Evolutionary conservation across 1,284 basidiomycete genomes (phyloP), one percentile per base, ranked within the genome.

Genomic region (Boletus holoroseus): DNA sequence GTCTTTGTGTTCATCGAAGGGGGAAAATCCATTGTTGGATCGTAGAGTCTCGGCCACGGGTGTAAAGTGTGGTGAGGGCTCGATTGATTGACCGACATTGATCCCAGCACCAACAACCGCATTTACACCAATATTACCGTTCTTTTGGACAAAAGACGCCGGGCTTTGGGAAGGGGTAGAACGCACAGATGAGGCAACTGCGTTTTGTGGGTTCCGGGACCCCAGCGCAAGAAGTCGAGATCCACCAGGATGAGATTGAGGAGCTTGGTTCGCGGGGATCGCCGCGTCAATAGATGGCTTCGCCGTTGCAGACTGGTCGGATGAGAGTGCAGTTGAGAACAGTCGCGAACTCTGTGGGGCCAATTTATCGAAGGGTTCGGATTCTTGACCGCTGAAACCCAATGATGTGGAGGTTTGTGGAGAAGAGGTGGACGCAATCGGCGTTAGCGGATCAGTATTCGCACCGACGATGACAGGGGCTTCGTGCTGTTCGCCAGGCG

Each of bases 211-310:
- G n/a, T 72, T 66, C 44, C 82, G 77, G 38, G 76, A 76, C 16
- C 74, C 75, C 54, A 89, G 77, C 3, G 85, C 83, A 47, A 89
- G 75, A 42, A 89, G 70, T 50, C 86, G 83, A 49, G 86, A 86
- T 34, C 85, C 85, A 46, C 76, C 68, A 8, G 85, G 82, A 55
- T 82, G 82, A 64, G 84, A 79, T 47, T 71, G 71, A 45, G 63
- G 51, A 39, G 66, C 47, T 42, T 58, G 55, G 41, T 38, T 56
- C 30, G 45, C 9, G 3, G 55, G 15, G 11, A 42, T 34, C 4
- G 42, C 39, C 9, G 27, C 26, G 26, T 69, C 68, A 24, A 48
- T 35, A 34, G 53, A 37, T 30, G 47, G 31, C 27, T 58, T 68
- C 41, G 35, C 43, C 37, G 32, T 35, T 18, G 50, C 47, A 32